Evolutionary conservation across 495 filamentous ascomycete species (phyloP), one percentile per base, ranked within the genome.

Genomic region (Aspergillus conjunctus): DNA sequence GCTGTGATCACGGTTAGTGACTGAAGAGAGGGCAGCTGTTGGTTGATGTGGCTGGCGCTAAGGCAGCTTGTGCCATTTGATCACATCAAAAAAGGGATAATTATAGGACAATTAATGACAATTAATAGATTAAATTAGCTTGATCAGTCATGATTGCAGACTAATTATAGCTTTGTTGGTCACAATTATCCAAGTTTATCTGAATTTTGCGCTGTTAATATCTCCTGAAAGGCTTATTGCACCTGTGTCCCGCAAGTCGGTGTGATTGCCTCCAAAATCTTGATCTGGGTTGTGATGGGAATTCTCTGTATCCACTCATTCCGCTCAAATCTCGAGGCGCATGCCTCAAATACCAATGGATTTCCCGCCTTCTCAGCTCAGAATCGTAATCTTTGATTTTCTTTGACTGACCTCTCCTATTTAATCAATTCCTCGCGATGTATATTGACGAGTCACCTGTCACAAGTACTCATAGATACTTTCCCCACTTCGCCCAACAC

Each of bases 281-380:
- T 14, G 26, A 31, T 15, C 7, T n/a, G 54, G 14, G 43, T 41
- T 58, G 56, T 58, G 56, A 58, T 21, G 20, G 41, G 34, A 39
- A 37, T 9, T 39, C 33, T 22, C 30, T 0, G 1, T 12, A 14
- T 46, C 54, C 52, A 54, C 52, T 54, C 39, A 21, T 20, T 7
- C 34, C 44, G 26, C 45, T 32, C 15, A 26, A 21, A 33, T 31
- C 21, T 31, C 43, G 18, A 26, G 32, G 26, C 8, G 21, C 30
- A 15, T 7, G 14, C 58, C 51, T 60, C 58, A 60, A 53, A 60
- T 60, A 60, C 58, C 58, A 60, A 54, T 60, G 41, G 50, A 52
- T 54, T 46, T 60, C 58, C 49, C 58, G 30, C 43, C 54, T 33
- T 22, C 53, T 44, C 37, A 1, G 14, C 10, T 41, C 37, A 41